phyloP scores from a whole-genome alignment of 768 basidiomycete species.

The Cyclocybe cylindracea region DNA sequence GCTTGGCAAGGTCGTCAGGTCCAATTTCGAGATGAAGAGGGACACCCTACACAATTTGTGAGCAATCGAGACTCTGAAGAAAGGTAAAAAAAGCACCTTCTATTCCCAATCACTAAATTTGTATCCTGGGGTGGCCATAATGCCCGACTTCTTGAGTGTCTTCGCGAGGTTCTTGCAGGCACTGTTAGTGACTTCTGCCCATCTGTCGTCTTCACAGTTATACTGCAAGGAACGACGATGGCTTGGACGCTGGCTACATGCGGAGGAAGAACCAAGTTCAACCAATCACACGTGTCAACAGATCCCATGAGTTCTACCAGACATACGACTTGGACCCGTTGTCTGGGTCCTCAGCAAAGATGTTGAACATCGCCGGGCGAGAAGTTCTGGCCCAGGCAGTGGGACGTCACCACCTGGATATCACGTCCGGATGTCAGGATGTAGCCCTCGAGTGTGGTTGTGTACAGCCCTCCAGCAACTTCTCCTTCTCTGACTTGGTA shows the following conservation, averaged over 20 bases:
- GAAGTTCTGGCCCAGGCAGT: conserved; percentile 98
- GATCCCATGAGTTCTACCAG: conserved; percentile 99
- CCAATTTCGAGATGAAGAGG: conserved; percentile 97
- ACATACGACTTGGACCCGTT: conserved; percentile 72
- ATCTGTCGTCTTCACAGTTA: conserved; percentile 79
- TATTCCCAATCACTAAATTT: conserved; percentile 99
- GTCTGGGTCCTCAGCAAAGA: conserved; percentile 92
- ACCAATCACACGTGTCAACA: conserved; percentile 94
- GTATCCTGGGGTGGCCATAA: conserved; percentile 92
- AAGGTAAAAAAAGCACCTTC: conserved; percentile 56
- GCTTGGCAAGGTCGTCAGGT: conserved; percentile 84
- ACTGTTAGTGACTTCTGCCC: conserved; percentile 73
- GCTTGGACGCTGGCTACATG: conserved; percentile 90
- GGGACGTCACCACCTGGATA: conserved; percentile 97
- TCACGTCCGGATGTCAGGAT: conserved; percentile 97
- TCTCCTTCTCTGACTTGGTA: conserved; percentile 98
- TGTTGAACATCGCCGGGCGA: conserved; percentile 97
- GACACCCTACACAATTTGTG: conserved; percentile 66
- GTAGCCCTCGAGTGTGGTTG: conserved; percentile 97
- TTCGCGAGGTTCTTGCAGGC: conserved; percentile 78
- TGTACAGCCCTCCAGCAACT: conserved; percentile 99
- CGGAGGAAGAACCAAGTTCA: conserved; percentile 96
- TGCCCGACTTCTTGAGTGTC: conserved; percentile 66
- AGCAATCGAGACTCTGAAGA: conserved; percentile 1
- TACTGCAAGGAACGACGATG: conserved; percentile 90